phyloP scores from a whole-genome alignment of 306 rosid genomes.

The Castanea mollissima region DNA sequence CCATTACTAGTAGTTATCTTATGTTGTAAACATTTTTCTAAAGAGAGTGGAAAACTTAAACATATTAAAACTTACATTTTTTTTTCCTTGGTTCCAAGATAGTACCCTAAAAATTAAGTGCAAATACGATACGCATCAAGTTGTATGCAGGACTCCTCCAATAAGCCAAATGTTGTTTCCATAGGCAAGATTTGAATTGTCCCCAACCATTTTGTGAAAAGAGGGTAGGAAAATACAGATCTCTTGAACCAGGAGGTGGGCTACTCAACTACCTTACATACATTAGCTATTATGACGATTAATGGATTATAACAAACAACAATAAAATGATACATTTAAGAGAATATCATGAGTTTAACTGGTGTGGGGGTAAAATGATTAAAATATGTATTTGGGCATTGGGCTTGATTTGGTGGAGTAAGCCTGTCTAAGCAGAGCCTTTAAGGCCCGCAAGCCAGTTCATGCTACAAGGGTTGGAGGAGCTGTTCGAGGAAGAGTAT shows the following conservation, averaged over 20 bases:
- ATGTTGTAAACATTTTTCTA: not conserved
- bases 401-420: too few species aligned
- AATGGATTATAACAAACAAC: too few species aligned
- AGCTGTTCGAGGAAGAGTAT: too few species aligned
- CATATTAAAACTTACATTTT: conserved; percentile 15
- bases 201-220: conserved; percentile 56
- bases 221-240: conserved; percentile 44
- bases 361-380: too few species aligned
- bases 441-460: too few species aligned
- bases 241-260: conserved; percentile 51
- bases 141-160: conserved; percentile 46
- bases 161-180: conserved; percentile 46
- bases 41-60: not conserved
- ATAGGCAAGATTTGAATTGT: conserved; percentile 47
- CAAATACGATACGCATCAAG: conserved; percentile 28
- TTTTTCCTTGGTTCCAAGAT: conserved; percentile 36
- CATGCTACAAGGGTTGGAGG: too few species aligned
- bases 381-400: too few species aligned
- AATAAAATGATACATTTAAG: too few species aligned
- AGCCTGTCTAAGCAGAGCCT: too few species aligned
- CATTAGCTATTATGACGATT: too few species aligned
- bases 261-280: conserved; percentile 34
- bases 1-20: too few species aligned
- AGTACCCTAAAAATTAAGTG: conserved; percentile 27
- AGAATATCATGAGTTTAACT: too few species aligned